Evolutionary conservation across 2,329 filamentous ascomycete genomes (phyloP).

Genomic region (Nakataea oryzae): DNA sequence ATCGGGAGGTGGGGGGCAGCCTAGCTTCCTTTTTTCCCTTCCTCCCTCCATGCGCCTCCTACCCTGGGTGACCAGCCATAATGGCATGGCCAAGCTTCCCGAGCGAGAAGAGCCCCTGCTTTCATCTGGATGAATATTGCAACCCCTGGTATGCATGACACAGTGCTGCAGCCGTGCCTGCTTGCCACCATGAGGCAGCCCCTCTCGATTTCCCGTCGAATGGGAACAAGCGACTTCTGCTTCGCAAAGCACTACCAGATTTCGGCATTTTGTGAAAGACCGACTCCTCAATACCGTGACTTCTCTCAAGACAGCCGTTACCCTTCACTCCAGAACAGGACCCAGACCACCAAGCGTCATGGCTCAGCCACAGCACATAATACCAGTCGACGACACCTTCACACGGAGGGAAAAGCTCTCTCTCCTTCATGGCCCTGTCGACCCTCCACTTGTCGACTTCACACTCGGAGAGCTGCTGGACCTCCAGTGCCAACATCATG

Average conservation of each 20-base stretch:
- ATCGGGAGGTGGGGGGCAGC: not conserved
- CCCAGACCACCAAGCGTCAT: not conserved
- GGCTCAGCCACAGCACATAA: not conserved
- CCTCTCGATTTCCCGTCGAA: not conserved
- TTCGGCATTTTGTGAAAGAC: no score
- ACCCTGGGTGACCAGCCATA: not conserved
- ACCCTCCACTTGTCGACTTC: conserved; percentile 60
- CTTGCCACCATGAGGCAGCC: not conserved
- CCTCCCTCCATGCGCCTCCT: no score
- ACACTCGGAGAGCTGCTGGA: conserved; percentile 65
- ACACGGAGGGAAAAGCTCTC: conserved; percentile 33
- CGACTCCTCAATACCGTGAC: no score
- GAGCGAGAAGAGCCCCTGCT: not conserved
- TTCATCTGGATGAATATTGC: not conserved
- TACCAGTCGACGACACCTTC: conserved; percentile 11
- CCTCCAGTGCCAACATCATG: conserved; percentile 56
- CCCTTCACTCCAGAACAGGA: not conserved
- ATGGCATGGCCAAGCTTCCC: not conserved
- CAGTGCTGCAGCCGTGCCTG: not conserved
- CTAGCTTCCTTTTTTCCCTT: not conserved
- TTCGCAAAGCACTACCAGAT: no score
- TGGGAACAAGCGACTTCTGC: no score
- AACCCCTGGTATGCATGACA: not conserved
- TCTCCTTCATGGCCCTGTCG: conserved; percentile 55
- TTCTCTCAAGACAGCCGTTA: not conserved